Evolutionary conservation across 2,329 filamentous ascomycete genomes (phyloP), one percentile per base, ranked within the genome.

Genomic region (Aspergillus hortae): DNA sequence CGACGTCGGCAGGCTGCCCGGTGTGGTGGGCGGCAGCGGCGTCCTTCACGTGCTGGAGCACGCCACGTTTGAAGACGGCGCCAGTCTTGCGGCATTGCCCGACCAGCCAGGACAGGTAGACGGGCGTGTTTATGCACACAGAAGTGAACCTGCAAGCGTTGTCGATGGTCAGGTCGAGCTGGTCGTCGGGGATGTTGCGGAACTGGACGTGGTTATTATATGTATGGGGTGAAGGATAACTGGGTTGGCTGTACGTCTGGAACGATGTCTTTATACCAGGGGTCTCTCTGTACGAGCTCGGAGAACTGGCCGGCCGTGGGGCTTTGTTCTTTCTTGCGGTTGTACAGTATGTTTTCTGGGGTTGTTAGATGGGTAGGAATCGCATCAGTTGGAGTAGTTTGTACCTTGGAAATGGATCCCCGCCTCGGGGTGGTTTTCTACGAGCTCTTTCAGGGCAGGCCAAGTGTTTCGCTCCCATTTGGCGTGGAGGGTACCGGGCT

Each of bases 81-180:
- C 90, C 89, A 51, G 84, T 82, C 61, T 83, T 84, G 25, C 88
- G 78, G 68, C 90, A 95, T 73, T 94, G 86, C 0, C 89, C 88
- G 0, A 89, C 77, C 0, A 97, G 84, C 84, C 89, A 96, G 4
- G 89, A 84, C 2, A 96, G 83, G 72, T 96, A 97, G 52, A 96
- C 74, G 40, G 88, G 84, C 0, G 89, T 89, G 74, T 97, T 96
- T 69, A 96, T 92, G 73, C 92, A 96, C 38, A 96, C 86, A 1
- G 89, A 92, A 6, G 83, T 90, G 70, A 94, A 96, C 50, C 80
- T 77, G 46, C 83, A 88, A 21, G 85, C 91, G 10, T 86, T 87
- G 54, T 90, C 86, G 48, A 86, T 81, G 15, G 82, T 88, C 0
- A 74, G 61, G 0, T 83, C 81, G 1, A 95, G 74, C 59, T 87